Evolutionary conservation across 257 asterid genomes (phyloP), one percentile per base, ranked within the genome.

Genomic region (Salvia miltiorrhiza): DNA sequence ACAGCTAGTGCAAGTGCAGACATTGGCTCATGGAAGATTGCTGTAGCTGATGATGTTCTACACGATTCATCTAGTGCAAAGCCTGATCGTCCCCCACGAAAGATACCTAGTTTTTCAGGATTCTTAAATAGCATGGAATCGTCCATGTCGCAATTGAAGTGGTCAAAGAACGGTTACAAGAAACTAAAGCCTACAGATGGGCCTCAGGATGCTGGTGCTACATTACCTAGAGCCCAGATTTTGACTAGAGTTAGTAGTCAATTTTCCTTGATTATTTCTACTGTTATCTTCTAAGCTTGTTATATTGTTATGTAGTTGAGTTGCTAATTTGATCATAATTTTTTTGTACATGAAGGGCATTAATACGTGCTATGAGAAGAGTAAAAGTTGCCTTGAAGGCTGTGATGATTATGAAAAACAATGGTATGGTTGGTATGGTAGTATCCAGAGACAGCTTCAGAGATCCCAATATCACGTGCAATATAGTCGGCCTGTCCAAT

Each of bases 1-100:
- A 77, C 94, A 4, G 97, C 96, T 75, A 90, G 99, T 87, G 99
- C 96, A 9, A 74, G 84, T 87, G 96, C 97, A 71, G 97, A 90
- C 73, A 87, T 88, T 57, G 78, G 93, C 55, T 71, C 91, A 12
- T 93, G 92, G 96, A 86, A 90, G 52, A 83, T 90, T 72, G 75
- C 79, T 6, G 77, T 90, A 68, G 79, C 76, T 54, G 90, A 84
- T 70, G 87, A 79, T 73, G 72, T 45, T 63, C 63, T 59, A 24
- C 71, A 64, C 9, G 71, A 80, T 66, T 65, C 86, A 63, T 73
- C 92, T 33, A 65, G 65, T 73, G 74, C 60, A 53, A 77, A 76
- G 57, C 79, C 75, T 5, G 84, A 74, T 54, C 84, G 67, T 17
- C 93, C 88, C 45, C 96, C 89, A 13, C 72, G 85, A 44, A 93